These are phyloP conservation scores for Arctium lappa DNA, from an alignment of 129 eudicot species.

Conservation along the genomic window DNA sequence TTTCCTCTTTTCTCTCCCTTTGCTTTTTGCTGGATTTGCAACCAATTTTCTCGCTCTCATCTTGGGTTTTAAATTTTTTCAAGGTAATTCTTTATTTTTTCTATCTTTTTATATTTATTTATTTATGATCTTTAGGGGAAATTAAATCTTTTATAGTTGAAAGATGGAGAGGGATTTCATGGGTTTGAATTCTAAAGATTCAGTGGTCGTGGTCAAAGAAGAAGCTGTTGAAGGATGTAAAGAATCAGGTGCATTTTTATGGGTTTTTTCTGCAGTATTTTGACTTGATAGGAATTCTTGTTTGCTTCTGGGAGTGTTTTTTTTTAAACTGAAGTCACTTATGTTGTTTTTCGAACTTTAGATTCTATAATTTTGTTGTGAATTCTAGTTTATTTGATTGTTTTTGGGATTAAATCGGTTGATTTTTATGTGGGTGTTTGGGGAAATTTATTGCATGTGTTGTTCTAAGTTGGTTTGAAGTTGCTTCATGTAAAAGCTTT, in stretches of 20 bases:
- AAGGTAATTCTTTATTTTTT: background rate
- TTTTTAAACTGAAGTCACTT: constrained; percentile 6
- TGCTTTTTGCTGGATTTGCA: constrained; percentile 11
- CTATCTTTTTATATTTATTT: constrained; percentile 3
- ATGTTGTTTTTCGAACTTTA: background rate
- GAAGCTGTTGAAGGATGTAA: constrained; percentile 47
- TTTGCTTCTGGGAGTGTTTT: background rate
- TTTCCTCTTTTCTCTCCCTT: background rate
- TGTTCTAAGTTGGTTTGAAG: constrained; percentile 20
- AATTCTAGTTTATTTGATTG: background rate
- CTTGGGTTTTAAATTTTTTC: background rate
- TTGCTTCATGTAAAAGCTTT: constrained; percentile 29
- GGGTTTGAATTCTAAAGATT: constrained; percentile 69
- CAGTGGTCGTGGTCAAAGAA: constrained; percentile 45
- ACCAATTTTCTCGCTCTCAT: constrained; percentile 14
- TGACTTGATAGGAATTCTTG: constrained; percentile 4
- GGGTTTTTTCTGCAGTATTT: background rate
- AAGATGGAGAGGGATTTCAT: constrained; percentile 80
- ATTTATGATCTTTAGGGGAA: background rate
- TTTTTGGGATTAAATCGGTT: background rate
- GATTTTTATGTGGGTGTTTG: background rate
- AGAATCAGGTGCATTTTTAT: constrained; percentile 48
- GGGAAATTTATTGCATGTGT: constrained; percentile 29
- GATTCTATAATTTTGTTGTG: background rate
- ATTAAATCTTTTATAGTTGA: constrained; percentile 2